Base-by-base conservation (phyloP, 345 rosid species). In the Clarkia xantiana region DNA sequence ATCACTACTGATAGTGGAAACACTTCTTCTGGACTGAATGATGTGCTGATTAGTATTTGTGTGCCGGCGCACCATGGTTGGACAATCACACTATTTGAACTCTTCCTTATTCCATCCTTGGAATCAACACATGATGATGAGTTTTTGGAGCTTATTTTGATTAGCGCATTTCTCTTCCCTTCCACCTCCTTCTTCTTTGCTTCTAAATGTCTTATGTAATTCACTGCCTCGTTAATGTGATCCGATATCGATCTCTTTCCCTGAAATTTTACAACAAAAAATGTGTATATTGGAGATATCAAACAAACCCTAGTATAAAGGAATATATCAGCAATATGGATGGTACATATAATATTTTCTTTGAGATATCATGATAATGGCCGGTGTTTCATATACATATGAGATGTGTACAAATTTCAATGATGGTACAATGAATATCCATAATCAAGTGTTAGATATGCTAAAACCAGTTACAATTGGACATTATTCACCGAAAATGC, bases 201-300 rank as follows among this genome's bases (percentile, higher is more conserved):
- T 55, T 71, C 68, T 9, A 78, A 56, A 53, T 71, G 63, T 51
- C 62, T 75, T 56, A 88, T 76, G 54, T 84, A 80, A 42, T 78
- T 76, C 60, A 66, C 76, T 1, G 89, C 87, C 66, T 73, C 95
- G 45, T 73, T 52, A 65, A 82, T 76, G 44, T 76, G 89, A 73
- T 84, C 97, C 18, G 93, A 81, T 55, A 67, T 73, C 22, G 95
- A 76, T 11, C 97, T 77, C 67, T 80, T 88, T 64, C 93, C 94
- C 97, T 84, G 62, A 15, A 34, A 69, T 14, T n/a, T n/a, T n/a
- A 22, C 18, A 1, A 12, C 9, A 15, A 1, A 29, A 51, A 39
- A 51, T 14, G n/a, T n/a, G n/a, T n/a, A 53, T 34, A 42, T 29
- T 17, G 18, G 1, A 55, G 22, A 19, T 11, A 34, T 51, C 16